Conservation (phyloP, 495 filamentous ascomycete genomes). For the Tuber melanosporum region DNA sequence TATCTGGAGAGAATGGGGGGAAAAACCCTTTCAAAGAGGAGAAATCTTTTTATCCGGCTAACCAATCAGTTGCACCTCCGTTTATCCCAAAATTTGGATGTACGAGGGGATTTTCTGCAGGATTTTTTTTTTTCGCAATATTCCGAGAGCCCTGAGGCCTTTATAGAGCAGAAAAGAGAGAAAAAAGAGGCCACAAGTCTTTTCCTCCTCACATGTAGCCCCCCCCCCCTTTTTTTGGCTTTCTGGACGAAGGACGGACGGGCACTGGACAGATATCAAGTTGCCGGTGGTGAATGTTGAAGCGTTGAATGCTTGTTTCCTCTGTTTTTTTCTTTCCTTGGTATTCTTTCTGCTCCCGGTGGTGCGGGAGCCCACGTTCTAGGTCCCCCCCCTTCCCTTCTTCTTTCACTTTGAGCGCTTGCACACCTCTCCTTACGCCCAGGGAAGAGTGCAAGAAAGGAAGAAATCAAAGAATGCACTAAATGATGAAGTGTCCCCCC, state of each 20-base stretch:
- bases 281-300: neutral
- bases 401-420: neutral
- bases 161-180: neutral
- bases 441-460: neutral
- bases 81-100: neutral
- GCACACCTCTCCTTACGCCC: neutral
- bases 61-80: neutral
- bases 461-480: neutral
- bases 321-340: neutral
- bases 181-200: neutral
- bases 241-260: neutral
- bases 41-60: neutral
- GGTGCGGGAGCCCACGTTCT: neutral
- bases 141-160: neutral
- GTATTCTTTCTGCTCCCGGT: neutral
- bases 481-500: neutral
- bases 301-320: neutral
- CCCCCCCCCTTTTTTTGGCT: neutral
- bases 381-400: neutral
- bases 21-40: neutral
- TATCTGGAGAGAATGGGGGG: neutral
- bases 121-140: neutral
- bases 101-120: neutral
- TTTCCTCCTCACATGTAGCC: neutral
- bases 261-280: neutral